phyloP scores from a whole-genome alignment of 75 land plant species.

The Pinus albicaulis region DNA sequence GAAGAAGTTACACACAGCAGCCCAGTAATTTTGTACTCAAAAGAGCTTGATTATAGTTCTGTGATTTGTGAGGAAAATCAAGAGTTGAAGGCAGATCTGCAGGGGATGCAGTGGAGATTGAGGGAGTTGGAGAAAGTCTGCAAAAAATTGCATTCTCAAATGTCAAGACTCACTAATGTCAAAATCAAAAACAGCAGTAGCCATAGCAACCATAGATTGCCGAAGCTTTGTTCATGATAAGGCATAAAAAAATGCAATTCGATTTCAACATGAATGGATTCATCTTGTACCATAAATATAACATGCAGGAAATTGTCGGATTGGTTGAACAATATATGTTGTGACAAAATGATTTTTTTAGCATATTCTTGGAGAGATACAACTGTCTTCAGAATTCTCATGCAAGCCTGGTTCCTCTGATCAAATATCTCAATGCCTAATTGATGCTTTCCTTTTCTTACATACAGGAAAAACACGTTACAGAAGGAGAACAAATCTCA shows the following conservation, averaged over 20 bases:
- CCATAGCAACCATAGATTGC: constrained; percentile 22
- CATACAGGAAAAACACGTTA: too few relatives aligned
- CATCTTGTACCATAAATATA: constrained; percentile 5
- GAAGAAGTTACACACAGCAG: constrained; percentile 2
- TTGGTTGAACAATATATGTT: background rate
- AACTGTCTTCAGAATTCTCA: too few relatives aligned
- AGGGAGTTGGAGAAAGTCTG: constrained; percentile 75
- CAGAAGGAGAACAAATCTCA: too few relatives aligned
- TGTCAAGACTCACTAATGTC: constrained; percentile 54
- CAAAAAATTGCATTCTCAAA: constrained; percentile 57
- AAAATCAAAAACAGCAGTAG: constrained; percentile 15
- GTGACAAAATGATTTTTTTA: background rate
- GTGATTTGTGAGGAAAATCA: constrained; percentile 39
- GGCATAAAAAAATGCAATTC: background rate
- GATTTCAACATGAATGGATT: constrained; percentile 5
- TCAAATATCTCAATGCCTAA: too few relatives aligned
- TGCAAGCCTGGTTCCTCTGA: too few relatives aligned
- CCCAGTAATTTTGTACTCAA: constrained; percentile 34
- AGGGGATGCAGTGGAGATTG: constrained; percentile 76
- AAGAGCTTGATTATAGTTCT: constrained; percentile 21
- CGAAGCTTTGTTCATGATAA: constrained; percentile 51
- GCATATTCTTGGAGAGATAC: background rate
- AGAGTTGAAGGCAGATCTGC: constrained; percentile 44
- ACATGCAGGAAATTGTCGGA: background rate
- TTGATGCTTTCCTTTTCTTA: too few relatives aligned